Evolutionary conservation across 176 grass and related monocot species (phyloP).

Genomic region (Paspalum notatum): DNA sequence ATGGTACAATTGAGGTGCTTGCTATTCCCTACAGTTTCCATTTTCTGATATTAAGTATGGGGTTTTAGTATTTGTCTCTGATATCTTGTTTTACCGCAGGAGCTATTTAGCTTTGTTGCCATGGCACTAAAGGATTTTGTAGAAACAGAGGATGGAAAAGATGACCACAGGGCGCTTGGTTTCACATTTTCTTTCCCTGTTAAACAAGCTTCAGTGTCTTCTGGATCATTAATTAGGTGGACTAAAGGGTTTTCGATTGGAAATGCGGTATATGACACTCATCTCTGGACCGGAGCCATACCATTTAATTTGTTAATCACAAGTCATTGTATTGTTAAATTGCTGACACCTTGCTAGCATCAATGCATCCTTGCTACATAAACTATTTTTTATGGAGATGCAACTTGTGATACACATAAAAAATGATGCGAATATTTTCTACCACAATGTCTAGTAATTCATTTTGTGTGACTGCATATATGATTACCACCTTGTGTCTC

Average conservation of each 20-base stretch:
- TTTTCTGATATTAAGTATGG: not conserved
- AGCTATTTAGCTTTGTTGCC: conserved; percentile 83
- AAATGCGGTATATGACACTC: conserved; percentile 64
- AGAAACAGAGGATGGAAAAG: conserved; percentile 62
- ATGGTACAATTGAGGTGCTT: conserved; percentile 77
- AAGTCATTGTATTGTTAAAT: not conserved
- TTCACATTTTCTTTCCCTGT: conserved; percentile 99
- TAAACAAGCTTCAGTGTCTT: conserved; percentile 85
- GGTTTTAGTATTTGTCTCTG: conserved; percentile 1
- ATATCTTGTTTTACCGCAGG: conserved; percentile 50
- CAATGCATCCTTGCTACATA: not conserved
- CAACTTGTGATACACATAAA: not conserved
- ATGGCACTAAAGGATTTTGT: conserved; percentile 65
- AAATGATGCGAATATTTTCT: not conserved
- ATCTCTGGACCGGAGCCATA: not conserved
- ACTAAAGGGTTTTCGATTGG: conserved; percentile 84
- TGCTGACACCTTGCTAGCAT: not conserved
- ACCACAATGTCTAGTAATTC: not conserved
- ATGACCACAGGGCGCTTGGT: conserved; percentile 62
- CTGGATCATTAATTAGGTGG: conserved; percentile 87
- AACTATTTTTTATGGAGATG: not conserved
- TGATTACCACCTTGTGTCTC: not conserved
- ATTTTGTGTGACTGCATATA: not conserved
- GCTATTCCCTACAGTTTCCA: not conserved
- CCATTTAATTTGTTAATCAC: not conserved